Evolutionary conservation across 148 eudicot genomes (phyloP).

Genomic region (Silene latifolia): DNA sequence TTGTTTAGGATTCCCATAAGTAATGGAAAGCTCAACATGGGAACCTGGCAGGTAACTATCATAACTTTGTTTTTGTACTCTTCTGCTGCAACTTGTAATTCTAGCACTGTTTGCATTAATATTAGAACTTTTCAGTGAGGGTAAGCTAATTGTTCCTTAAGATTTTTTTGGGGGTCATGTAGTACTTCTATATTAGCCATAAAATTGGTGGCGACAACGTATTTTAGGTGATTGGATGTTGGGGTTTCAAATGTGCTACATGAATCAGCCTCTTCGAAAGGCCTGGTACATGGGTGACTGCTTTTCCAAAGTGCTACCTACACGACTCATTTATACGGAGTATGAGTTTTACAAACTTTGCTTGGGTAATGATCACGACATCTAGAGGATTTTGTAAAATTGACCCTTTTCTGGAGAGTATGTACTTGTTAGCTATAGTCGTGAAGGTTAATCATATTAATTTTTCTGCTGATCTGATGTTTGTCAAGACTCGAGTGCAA

Average conservation of each 20-base stretch:
- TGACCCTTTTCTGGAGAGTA: neutral
- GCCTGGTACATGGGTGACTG: neutral
- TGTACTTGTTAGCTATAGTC: neutral
- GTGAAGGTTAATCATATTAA: neutral
- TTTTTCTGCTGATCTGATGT: neutral
- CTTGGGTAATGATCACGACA: neutral
- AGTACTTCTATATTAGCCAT: neutral
- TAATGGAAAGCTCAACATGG: conserved; percentile 89
- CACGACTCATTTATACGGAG: neutral
- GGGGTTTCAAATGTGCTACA: too few species aligned
- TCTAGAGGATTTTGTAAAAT: neutral
- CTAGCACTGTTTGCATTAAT: neutral
- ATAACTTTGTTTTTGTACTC: neutral
- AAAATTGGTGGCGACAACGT: neutral
- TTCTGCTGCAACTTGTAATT: neutral
- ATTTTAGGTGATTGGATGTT: neutral
- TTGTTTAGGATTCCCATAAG: conserved; percentile 80
- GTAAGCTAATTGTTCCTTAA: neutral
- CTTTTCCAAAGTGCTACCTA: neutral
- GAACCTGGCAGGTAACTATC: conserved; percentile 89
- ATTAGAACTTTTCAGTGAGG: neutral
- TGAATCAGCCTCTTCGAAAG: too few species aligned
- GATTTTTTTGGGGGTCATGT: neutral
- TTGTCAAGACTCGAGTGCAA: neutral
- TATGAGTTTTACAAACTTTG: neutral